Base-by-base conservation (phyloP, 225 moss, liverwort and hornwort genomes). In the Pseudisothecium myosuroides region DNA sequence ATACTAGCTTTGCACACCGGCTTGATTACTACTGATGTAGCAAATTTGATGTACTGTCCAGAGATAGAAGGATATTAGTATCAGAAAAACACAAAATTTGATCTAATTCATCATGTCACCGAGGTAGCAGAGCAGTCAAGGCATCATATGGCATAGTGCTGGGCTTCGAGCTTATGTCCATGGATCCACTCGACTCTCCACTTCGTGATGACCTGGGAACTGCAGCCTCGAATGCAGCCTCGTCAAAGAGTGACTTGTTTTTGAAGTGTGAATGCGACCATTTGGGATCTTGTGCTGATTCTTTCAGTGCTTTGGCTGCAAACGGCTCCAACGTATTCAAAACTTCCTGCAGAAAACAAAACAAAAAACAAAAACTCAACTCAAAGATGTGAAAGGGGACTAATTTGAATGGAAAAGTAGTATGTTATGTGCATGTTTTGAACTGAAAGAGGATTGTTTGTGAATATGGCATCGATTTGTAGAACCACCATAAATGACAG, bases 171-270 rank as follows among this genome's bases (percentile, higher is more conserved):
- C 29, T 31, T 12, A 29, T 2, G 17, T 75, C 71, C 56, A 28
- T 62, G 9, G 63, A 1, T 54, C 83, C 49, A 60, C 69, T 89
- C 7, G 89, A 85, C 49, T 85, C 80, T 27, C 85, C 80, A 61
- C 32, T 85, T 39, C n/a, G 39, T 14, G 39, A 0, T 11, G 55
- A 13, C 36, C 21, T 23, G 4, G 73, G 22, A 45, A 29, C 28
- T 5, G 60, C 6, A 12, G 19, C 74, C 8, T 32, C 8, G 32
- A 54, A 43, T 9, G 47, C 20, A 22, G n/a, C 31, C 68, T 89
- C 79, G 22, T 89, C 89, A 9, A 89, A 89, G 60, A 89, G 89
- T 26, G 85, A 85, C 69, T 89, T 89, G 85, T 89, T 89, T 14
- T 89, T 85, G 80, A 89, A 89, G 85, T 89, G 85, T 1, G 89